phyloP scores from a whole-genome alignment of 1,284 basidiomycete genomes.

The Ganoderma lingzhi region DNA sequence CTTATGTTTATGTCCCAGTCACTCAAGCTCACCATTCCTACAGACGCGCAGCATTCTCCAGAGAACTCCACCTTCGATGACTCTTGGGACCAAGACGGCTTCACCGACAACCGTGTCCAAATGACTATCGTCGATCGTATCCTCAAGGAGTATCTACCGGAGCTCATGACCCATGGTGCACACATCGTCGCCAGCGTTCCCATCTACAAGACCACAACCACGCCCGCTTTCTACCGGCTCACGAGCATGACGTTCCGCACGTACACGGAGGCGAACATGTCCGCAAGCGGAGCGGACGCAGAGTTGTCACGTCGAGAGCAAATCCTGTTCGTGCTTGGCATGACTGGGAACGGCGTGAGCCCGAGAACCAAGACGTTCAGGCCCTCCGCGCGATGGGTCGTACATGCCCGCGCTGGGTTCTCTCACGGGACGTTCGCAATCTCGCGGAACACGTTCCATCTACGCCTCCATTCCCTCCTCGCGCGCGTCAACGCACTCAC shows the following conservation, averaged over 20 bases:
- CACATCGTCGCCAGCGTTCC: slow-evolving; percentile 39
- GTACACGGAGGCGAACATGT: slow-evolving; percentile 13
- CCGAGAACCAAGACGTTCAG: slow-evolving; percentile 17
- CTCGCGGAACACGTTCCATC: slow-evolving; percentile 35
- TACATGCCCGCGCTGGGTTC: slow-evolving; percentile 24
- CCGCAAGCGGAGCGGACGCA: slow-evolving; percentile 20
- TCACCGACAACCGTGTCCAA: slow-evolving; percentile 24
- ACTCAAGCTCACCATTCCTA: neutral
- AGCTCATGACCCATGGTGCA: slow-evolving; percentile 28
- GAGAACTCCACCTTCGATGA: slow-evolving; percentile 34
- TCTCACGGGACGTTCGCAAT: slow-evolving; percentile 38
- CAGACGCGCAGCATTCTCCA: slow-evolving; percentile 32
- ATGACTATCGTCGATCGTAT: slow-evolving; percentile 10
- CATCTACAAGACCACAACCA: slow-evolving; percentile 22
- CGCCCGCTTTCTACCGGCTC: slow-evolving; percentile 26
- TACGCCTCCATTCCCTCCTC: slow-evolving; percentile 34
- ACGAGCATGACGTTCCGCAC: slow-evolving; percentile 37
- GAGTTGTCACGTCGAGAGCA: slow-evolving; percentile 20
- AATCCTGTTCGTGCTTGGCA: slow-evolving; percentile 40
- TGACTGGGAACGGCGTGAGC: slow-evolving; percentile 22
- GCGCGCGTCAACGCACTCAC: slow-evolving; percentile 39
- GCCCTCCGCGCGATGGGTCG: slow-evolving; percentile 34
- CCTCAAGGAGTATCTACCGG: slow-evolving; percentile 31
- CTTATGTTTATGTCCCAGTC: neutral
- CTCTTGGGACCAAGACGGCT: slow-evolving; percentile 29